A percentile compares a stretch with the other conserved stretches of the same genome.
Conservation (phyloP, 495 filamentous ascomycete genomes). For the Venustampulla echinocandica region DNA sequence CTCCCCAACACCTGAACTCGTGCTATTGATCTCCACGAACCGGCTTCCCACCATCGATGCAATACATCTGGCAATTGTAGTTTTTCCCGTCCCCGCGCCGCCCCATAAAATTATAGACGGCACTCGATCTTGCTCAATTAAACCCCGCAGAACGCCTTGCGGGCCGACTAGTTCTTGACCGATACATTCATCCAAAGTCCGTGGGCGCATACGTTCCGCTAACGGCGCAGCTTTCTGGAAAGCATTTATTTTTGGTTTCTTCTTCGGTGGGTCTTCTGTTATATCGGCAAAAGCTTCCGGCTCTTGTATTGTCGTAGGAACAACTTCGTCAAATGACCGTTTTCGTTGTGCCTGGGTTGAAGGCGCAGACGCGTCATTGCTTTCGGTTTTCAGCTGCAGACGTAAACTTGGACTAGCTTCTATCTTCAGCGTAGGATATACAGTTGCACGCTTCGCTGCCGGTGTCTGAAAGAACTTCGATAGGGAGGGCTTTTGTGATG, state of each 20-base stretch:
- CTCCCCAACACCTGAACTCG: conserved; percentile 81
- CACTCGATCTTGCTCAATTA: conserved; percentile 80
- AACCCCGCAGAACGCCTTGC: conserved; percentile 71
- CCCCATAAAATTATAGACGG: conserved; percentile 98
- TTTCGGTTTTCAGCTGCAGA: conserved; percentile 13
- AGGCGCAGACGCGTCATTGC: conserved; percentile 3
- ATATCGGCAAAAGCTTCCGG: neutral
- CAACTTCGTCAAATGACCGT: conserved; percentile 23
- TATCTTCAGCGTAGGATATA: conserved; percentile 24
- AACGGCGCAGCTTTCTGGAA: conserved; percentile 70
- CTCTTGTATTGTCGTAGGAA: conserved; percentile 13
- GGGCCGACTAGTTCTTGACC: conserved; percentile 89
- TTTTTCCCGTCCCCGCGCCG: conserved; percentile 86
- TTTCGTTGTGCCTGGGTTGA: conserved; percentile 7
- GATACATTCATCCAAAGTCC: conserved; percentile 72
- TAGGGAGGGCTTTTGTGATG: conserved; percentile 33
- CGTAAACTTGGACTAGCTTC: conserved; percentile 14
- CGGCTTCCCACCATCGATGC: conserved; percentile 70
- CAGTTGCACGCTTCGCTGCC: conserved; percentile 43
- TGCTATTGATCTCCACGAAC: conserved; percentile 95
- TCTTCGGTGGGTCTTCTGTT: conserved; percentile 37
- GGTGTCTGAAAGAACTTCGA: conserved; percentile 74
- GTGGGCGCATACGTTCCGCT: conserved; percentile 89
- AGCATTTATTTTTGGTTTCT: conserved; percentile 50
- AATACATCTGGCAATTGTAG: conserved; percentile 90